Base-by-base conservation (phyloP, 2,329 filamentous ascomycete genomes). In the Cyphellophora attinorum region DNA sequence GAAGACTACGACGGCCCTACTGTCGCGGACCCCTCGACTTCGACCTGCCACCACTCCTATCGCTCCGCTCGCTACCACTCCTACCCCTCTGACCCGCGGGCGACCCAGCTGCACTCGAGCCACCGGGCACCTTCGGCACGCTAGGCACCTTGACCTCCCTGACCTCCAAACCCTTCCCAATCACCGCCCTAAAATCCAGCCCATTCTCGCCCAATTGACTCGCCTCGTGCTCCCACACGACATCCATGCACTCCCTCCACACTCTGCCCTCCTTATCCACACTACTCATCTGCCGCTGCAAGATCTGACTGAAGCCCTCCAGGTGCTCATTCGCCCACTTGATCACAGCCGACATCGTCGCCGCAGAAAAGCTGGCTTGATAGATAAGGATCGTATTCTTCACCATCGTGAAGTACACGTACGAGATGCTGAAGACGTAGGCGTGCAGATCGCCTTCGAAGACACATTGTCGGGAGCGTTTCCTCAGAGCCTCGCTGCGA, bases 321-420 rank as follows among this genome's bases (percentile, higher is more conserved):
- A 96, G 77, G 54, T 93, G 79, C 49, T 91, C 81, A 59, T 95
- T 96, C n/a, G 86, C 88, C 91, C 91, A 98, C 54, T 89, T 93
- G 50, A 98, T 89, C 50, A 86, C 93, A 1, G 88, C 86, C 51
- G 85, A 93, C 72, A 91, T 93, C 66, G 91, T 85, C 11, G 78
- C 69, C 16, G 84, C 72, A 8, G 86, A 80, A 55, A 96, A 96
- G 56, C 85, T 93, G 34, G 62, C 60, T 53, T 93, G 85, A 59
- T 91, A 95, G 52, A 84, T 88, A 51, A 75, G 74, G 40, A 96
- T 82, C 0, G 91, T 96, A 60, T 96, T 95, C 49, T 85, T 79
- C 54, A 96, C 89, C 46, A 94, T 74, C 35, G 79, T 86, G 60
- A 98, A 98, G 59, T 93, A 94, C 37, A 94, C 86, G 59, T 85